Evolutionary conservation across 306 rosid species (phyloP).

Genomic region (Calophaca sinica): DNA sequence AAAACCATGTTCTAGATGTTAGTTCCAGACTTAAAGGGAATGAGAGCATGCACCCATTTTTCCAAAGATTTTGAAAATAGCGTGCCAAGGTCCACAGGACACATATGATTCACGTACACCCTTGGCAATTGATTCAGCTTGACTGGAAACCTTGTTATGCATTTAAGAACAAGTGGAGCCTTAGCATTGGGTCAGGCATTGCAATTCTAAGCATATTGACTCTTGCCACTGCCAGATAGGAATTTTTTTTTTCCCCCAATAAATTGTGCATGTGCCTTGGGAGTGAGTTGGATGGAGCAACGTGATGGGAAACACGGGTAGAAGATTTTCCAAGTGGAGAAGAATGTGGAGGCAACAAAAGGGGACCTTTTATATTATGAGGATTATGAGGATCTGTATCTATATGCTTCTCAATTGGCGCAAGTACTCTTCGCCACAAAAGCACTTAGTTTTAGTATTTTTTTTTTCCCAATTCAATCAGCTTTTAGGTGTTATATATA

Average conservation of each 20-base stretch:
- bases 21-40: no score
- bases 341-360: slow-evolving; percentile 74
- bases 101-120: no score
- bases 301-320: slow-evolving; percentile 47
- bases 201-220: slow-evolving; percentile 4
- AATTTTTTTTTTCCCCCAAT: slow-evolving; percentile 43
- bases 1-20: no score
- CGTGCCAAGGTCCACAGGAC: no score
- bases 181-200: slow-evolving; percentile 38
- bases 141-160: slow-evolving; percentile 50
- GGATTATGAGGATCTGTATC: slow-evolving; percentile 82
- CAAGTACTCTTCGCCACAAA: slow-evolving; percentile 58
- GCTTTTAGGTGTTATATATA: slow-evolving; percentile 41
- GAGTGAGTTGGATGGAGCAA: slow-evolving; percentile 36
- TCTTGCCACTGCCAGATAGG: slow-evolving; percentile 31
- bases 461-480: no score
- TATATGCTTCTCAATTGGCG: slow-evolving; percentile 83
- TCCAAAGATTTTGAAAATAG: no score
- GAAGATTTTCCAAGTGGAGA: slow-evolving; percentile 75
- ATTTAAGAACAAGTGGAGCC: slow-evolving; percentile 60
- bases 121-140: no score
- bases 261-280: slow-evolving; percentile 44
- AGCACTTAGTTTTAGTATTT: slow-evolving; percentile 23
- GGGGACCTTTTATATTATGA: slow-evolving; percentile 77
- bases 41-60: no score